Evolutionary conservation across 257 asterid species (phyloP), one percentile per base, ranked within the genome.

Genomic region (Capsicum chinense): DNA sequence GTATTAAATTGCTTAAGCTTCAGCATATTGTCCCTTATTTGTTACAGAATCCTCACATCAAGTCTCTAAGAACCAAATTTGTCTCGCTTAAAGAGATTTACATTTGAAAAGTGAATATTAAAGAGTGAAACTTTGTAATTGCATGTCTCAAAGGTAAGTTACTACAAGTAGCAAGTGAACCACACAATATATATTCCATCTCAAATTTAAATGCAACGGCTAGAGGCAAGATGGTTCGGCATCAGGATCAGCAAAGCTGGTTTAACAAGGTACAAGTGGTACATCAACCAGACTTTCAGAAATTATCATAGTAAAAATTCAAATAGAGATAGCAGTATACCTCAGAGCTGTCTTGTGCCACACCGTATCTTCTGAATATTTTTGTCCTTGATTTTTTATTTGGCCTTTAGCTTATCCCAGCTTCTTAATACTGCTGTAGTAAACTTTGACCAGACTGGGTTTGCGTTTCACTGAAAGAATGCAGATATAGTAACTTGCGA

Each of bases 41-140:
- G 14, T 12, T 74, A 74, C 19, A 74, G 60, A 48, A 74, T 74
- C 60, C 80, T 74, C 60, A 21, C 50, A 13, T 74, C 21, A 50
- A 19, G 35, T 73, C 21, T 74, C 80, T 21, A 74, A 50, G 80
- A 74, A 50, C 60, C 44, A 74, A 12, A 74, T 74, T 74, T 21
- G 19, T 13, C 60, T 48, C 6, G 13, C 14, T 4, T 74, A 3
- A 47, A n/a, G 13, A 74, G 80, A 50, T 19, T 12, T 56, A 52
- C 60, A 74, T 48, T 74, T 74, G 59, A 48, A 73, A 7, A 74
- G 80, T 50, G 39, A 39, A 66, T 26, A 26, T 26, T 26, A 26
- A 26, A 73, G 12, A 74, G 80, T 50, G 39, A 39, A 66, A 35
- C 19, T 4, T 74, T 19, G 17, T 8, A 74, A 50, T 6, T 74